Evolutionary conservation across 768 basidiomycete genomes (phyloP).

Genomic region (Albatrellus ellisii): DNA sequence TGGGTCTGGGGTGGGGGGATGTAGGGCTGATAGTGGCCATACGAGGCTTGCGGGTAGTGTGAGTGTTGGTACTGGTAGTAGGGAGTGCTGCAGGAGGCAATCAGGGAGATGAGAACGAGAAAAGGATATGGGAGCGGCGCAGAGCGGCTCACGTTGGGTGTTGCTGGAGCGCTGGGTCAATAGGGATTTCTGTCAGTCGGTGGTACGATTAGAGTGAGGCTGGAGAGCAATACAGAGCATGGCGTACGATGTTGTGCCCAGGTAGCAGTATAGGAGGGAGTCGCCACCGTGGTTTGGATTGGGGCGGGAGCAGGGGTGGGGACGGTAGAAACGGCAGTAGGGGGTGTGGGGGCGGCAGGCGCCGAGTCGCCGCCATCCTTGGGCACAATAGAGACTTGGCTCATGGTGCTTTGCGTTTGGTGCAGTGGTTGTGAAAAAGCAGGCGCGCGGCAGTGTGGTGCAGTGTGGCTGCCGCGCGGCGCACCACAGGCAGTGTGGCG

Average conservation of each 20-base stretch:
- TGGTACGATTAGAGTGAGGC: not conserved
- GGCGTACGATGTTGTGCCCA: not conserved
- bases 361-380: too few relatives aligned
- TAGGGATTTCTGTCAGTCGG: conserved; percentile 12
- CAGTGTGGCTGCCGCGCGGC: too few relatives aligned
- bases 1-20: conserved; percentile 15
- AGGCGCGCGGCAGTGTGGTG: too few relatives aligned
- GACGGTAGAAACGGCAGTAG: too few relatives aligned
- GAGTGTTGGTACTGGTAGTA: conserved; percentile 15
- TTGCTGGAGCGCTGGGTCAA: conserved; percentile 14
- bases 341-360: too few relatives aligned
- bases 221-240: not conserved
- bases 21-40: conserved; percentile 21
- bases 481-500: too few relatives aligned
- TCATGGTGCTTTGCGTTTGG: too few relatives aligned
- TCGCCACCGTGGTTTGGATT: not conserved
- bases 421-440: too few relatives aligned
- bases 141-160: conserved; percentile 9
- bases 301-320: not conserved
- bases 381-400: too few relatives aligned
- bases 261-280: not conserved
- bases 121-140: not conserved
- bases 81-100: conserved; percentile 6
- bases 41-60: conserved; percentile 16
- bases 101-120: conserved; percentile 2